These are phyloP conservation scores for Candida glucosophila DNA, from an alignment of 1,139 yeast genomes.

Conservation along the genomic window DNA sequence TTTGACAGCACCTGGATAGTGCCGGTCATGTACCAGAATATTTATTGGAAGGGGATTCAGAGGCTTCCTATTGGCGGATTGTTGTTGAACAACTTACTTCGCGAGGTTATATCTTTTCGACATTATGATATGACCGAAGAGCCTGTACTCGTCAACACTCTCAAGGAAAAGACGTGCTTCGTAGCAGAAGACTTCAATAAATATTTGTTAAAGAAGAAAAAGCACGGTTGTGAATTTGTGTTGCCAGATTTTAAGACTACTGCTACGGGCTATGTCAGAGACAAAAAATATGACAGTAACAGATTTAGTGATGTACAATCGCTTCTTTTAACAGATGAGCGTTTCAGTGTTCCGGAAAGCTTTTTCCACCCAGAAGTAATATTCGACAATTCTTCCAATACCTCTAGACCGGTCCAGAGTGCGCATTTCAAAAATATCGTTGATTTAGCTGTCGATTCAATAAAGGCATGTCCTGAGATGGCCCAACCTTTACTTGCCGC, in stretches of 20 bases:
- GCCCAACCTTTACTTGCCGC: conserved; percentile 71
- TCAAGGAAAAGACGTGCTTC: conserved; percentile 75
- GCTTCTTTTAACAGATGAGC: conserved; percentile 65
- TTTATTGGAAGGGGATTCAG: conserved; percentile 70
- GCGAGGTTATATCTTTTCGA: conserved; percentile 81
- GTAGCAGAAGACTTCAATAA: conserved; percentile 61
- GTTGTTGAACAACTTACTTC: conserved; percentile 67
- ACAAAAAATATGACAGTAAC: conserved; percentile 4
- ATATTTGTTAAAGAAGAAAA: conserved; percentile 34
- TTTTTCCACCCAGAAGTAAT: conserved; percentile 76
- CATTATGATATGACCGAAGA: conserved; percentile 94
- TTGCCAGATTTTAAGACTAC: conserved; percentile 84
- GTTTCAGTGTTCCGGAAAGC: conserved; percentile 82
- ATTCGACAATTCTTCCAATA: conserved; percentile 29
- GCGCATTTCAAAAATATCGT: conserved; percentile 68
- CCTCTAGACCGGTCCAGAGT: conserved; percentile 23
- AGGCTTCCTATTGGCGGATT: conserved; percentile 82
- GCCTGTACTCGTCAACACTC: conserved; percentile 72
- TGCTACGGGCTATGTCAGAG: conserved; percentile 51
- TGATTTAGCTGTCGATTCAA: conserved; percentile 65
- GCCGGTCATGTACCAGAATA: conserved; percentile 75
- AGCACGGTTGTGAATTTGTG: conserved; percentile 51
- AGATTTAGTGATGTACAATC: conserved; percentile 47
- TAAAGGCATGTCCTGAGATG: conserved; percentile 65
- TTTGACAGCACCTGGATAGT: conserved; percentile 81